phyloP scores from a whole-genome alignment of 352 stramenopile genomes.

The Phytophthora melonis region DNA sequence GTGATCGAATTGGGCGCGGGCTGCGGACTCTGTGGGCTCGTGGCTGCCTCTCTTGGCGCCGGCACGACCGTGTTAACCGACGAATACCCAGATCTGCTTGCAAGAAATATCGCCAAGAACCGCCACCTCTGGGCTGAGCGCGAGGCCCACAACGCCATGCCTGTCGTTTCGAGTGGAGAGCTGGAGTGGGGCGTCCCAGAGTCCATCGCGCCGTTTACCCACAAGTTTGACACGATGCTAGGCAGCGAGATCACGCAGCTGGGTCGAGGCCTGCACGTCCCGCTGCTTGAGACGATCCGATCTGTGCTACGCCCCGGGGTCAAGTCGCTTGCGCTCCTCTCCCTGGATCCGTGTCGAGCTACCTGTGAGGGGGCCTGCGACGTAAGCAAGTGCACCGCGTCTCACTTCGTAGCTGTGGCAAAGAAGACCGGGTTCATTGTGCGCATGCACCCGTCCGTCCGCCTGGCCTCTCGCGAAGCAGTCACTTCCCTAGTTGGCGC shows the following conservation, averaged over 20 bases:
- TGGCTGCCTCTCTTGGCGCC: slow-evolving; percentile 52
- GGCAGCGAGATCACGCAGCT: slow-evolving; percentile 73
- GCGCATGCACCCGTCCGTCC: slow-evolving; percentile 49
- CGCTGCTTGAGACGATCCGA: slow-evolving; percentile 55
- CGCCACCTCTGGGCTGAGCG: slow-evolving; percentile 31
- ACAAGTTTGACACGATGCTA: slow-evolving; percentile 63
- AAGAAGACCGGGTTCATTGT: slow-evolving; percentile 51
- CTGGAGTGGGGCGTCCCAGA: slow-evolving; percentile 48
- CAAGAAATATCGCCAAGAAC: slow-evolving; percentile 55
- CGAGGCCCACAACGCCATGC: slow-evolving; percentile 3
- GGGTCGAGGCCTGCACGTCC: slow-evolving; percentile 47
- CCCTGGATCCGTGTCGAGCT: slow-evolving; percentile 59
- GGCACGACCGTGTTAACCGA: slow-evolving; percentile 51
- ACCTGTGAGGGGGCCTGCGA: slow-evolving; percentile 52
- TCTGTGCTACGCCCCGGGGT: slow-evolving; percentile 37
- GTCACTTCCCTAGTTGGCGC: slow-evolving; percentile 55
- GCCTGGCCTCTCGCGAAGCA: slow-evolving; percentile 31
- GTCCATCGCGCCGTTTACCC: slow-evolving; percentile 40
- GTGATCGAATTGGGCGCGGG: slow-evolving; percentile 69
- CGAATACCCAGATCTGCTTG: slow-evolving; percentile 65
- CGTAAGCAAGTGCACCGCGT: slow-evolving; percentile 60
- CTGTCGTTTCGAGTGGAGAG: slow-evolving; percentile 36
- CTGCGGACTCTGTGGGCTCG: slow-evolving; percentile 62
- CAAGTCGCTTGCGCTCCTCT: slow-evolving; percentile 54
- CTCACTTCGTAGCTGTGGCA: slow-evolving; percentile 55